These are phyloP conservation scores for Cucurbita pepo DNA, from an alignment of 306 rosid genomes.

Conservation along the genomic window DNA sequence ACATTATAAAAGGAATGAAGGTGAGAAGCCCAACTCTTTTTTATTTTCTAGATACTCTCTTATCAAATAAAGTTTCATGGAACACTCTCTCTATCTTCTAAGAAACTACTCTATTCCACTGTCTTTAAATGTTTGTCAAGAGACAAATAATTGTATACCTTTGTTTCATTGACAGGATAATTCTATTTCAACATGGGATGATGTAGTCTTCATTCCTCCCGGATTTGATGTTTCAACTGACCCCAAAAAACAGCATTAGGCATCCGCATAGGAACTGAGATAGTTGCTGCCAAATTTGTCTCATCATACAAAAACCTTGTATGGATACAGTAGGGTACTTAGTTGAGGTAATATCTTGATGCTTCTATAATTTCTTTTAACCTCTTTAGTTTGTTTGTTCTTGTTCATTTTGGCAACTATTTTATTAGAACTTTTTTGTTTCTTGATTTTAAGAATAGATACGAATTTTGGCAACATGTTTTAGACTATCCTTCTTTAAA, in stretches of 20 bases:
- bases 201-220: constrained; percentile 80
- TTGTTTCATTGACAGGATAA: constrained; percentile 38
- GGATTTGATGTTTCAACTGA: constrained; percentile 67
- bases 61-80: not conserved
- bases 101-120: not conserved
- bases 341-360: not conserved
- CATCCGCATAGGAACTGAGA: not conserved
- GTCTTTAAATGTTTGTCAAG: not conserved
- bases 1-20: constrained; percentile 83
- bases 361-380: not conserved
- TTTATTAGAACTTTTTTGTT: not conserved
- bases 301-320: not conserved
- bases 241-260: constrained; percentile 19
- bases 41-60: not conserved
- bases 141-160: not conserved
- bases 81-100: not conserved
- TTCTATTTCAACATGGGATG: constrained; percentile 49
- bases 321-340: not conserved
- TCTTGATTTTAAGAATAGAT: not conserved
- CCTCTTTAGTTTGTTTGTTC: not conserved
- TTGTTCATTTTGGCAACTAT: not conserved
- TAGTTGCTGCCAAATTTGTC: not conserved
- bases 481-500: not conserved
- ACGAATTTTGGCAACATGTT: not conserved
- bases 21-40: constrained; percentile 19